Conservation (phyloP, 2,329 filamentous ascomycete genomes). For the Fusarium paranaense region DNA sequence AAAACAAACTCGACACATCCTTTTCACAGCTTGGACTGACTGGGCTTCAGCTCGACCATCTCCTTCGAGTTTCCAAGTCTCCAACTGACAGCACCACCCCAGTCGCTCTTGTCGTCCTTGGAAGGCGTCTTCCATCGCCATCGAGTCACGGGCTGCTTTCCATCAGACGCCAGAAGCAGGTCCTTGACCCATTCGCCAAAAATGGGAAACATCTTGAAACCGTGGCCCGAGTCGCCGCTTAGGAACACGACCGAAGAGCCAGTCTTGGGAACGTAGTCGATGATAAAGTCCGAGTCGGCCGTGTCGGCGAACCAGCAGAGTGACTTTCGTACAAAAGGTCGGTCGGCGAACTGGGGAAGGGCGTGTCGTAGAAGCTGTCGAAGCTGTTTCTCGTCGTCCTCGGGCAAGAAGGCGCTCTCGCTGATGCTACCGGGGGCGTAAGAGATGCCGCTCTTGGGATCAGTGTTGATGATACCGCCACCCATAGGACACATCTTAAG, state of each 20-base stretch:
- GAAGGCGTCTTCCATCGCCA: conserved; percentile 64
- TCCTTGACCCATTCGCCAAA: conserved; percentile 66
- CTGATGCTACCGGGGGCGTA: conserved; percentile 47
- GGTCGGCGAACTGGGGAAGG: conserved; percentile 61
- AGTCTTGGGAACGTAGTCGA: conserved; percentile 67
- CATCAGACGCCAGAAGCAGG: conserved; percentile 54
- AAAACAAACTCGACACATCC: background rate
- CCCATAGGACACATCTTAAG: conserved; percentile 72
- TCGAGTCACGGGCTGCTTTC: conserved; percentile 55
- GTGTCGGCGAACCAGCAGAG: conserved; percentile 76
- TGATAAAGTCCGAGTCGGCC: conserved; percentile 68
- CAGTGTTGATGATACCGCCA: conserved; percentile 64
- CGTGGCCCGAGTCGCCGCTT: conserved; percentile 71
- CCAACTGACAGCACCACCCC: conserved; percentile 52
- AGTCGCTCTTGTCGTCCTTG: conserved; percentile 32
- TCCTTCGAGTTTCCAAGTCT: conserved; percentile 49
- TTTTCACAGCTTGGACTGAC: conserved; percentile 15
- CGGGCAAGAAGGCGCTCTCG: conserved; percentile 62
- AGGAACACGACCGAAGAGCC: conserved; percentile 59
- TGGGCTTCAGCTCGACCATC: conserved; percentile 34
- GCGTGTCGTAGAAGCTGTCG: conserved; percentile 63
- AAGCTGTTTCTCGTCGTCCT: conserved; percentile 63
- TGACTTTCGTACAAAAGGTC: conserved; percentile 66
- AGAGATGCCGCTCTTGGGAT: conserved; percentile 49
- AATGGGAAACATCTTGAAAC: conserved; percentile 72